Percentiles rank a stretch among this genome's conserved stretches.
Evolutionary conservation across 164 flowering plant species (phyloP).

Genomic region (Magnolia sinica): DNA sequence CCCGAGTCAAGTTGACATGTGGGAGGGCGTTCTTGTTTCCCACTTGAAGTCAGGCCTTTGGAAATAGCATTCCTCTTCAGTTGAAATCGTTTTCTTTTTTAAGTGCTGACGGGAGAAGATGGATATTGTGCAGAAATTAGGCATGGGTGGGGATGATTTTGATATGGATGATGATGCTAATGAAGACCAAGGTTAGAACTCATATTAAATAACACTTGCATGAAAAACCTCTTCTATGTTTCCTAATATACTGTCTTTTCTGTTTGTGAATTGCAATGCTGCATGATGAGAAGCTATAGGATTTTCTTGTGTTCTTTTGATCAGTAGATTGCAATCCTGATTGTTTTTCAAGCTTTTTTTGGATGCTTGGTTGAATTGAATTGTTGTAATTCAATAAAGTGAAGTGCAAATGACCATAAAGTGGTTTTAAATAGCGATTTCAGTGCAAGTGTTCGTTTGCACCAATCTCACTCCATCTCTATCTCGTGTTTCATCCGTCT

Average conservation of each 20-base stretch:
- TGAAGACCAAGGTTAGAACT: slow-evolving; percentile 29
- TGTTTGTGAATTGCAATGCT: background rate
- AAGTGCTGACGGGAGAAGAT: slow-evolving; percentile 15
- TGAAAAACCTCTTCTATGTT: background rate
- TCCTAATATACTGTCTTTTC: background rate
- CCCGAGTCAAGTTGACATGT: too few species aligned
- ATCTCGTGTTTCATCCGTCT: background rate
- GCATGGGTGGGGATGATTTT: slow-evolving; percentile 35
- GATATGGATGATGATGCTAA: slow-evolving; percentile 29
- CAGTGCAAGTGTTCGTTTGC: background rate
- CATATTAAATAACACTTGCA: background rate
- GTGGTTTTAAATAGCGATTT: too few species aligned
- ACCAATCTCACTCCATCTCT: background rate
- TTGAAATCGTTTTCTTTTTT: slow-evolving; percentile 14
- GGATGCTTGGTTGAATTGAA: too few species aligned
- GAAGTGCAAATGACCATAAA: too few species aligned
- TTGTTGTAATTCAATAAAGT: too few species aligned
- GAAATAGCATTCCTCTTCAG: too few species aligned
- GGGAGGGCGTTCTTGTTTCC: too few species aligned
- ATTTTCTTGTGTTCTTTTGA: background rate
- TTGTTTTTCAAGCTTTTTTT: too few species aligned
- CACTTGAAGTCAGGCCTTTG: too few species aligned
- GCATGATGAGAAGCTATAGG: background rate
- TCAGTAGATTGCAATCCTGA: background rate
- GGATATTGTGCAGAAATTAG: slow-evolving; percentile 31